A percentile compares a stretch with the other conserved stretches of the same genome.
phyloP scores from a whole-genome alignment of 1,284 basidiomycete genomes.

The Cutaneotrichosporon sp. region DNA sequence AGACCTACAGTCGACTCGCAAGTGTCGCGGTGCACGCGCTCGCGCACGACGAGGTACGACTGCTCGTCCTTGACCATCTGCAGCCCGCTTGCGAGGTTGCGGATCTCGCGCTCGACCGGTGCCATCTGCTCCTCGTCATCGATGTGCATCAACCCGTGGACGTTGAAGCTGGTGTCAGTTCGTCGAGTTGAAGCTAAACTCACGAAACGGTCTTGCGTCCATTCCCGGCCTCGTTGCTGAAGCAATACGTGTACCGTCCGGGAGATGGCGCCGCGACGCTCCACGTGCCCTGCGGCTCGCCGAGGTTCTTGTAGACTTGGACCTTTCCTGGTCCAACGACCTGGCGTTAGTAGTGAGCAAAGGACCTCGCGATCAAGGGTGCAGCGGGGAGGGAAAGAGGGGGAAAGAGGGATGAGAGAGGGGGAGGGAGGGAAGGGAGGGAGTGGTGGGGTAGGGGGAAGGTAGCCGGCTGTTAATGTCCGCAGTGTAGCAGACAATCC shows the following conservation, averaged over 20 bases:
- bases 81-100: constrained; percentile 77
- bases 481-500: background rate
- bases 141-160: constrained; percentile 85
- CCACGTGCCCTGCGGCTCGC: constrained; percentile 84
- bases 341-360: constrained; percentile 53
- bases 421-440: too few relatives aligned
- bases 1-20: constrained; percentile 42
- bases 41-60: constrained; percentile 94
- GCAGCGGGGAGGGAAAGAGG: background rate
- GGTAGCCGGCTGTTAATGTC: too few relatives aligned
- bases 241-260: constrained; percentile 93
- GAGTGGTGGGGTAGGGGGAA: too few relatives aligned
- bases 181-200: constrained; percentile 36
- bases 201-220: constrained; percentile 93
- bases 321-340: constrained; percentile 71
- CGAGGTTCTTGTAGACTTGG: constrained; percentile 73
- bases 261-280: constrained; percentile 82
- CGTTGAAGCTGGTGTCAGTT: constrained; percentile 76
- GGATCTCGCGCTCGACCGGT: constrained; percentile 94
- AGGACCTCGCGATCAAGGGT: background rate
- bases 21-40: constrained; percentile 85
- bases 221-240: constrained; percentile 95
- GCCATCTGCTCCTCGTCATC: constrained; percentile 62
- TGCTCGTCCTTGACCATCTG: constrained; percentile 97
- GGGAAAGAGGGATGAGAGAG: background rate